These are phyloP conservation scores for Phaffia tasmanica DNA, from an alignment of 768 basidiomycete species.

Conservation along the genomic window DNA sequence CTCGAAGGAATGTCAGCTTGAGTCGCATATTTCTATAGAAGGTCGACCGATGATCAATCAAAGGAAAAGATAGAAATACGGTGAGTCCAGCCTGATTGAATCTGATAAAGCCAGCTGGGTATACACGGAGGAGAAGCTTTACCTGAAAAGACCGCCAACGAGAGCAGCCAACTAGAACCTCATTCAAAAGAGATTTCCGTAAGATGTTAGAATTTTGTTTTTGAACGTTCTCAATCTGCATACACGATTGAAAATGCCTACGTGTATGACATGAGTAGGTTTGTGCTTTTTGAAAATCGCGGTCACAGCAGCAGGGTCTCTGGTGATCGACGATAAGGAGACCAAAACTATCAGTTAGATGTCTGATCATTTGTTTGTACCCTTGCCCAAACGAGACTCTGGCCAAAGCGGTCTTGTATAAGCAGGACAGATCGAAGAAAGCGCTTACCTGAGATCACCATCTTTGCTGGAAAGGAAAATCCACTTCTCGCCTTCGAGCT, in stretches of 20 bases:
- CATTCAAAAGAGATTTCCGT: background rate
- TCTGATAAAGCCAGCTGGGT: slow-evolving; percentile 17
- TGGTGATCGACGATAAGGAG: slow-evolving; percentile 32
- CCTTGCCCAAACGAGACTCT: background rate
- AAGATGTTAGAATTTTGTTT: background rate
- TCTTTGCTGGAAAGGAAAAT: slow-evolving; percentile 68
- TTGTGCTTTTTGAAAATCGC: slow-evolving; percentile 78
- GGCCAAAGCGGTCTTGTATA: background rate
- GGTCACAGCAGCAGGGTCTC: slow-evolving; percentile 58
- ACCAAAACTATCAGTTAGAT: background rate
- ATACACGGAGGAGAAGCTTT: background rate
- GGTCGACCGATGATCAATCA: slow-evolving; percentile 50
- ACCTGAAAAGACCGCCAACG: slow-evolving; percentile 43
- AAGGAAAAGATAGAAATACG: background rate
- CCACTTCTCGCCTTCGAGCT: slow-evolving; percentile 63
- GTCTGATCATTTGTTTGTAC: background rate
- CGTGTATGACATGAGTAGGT: slow-evolving; percentile 89
- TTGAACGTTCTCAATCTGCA: background rate
- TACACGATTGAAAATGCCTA: background rate
- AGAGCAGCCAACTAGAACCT: slow-evolving; percentile 57
- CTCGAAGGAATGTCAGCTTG: slow-evolving; percentile 88
- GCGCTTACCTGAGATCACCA: slow-evolving; percentile 64
- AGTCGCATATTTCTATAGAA: slow-evolving; percentile 92
- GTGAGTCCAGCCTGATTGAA: background rate
- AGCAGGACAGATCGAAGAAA: background rate